These are phyloP conservation scores for Niveomyces coronatus DNA, from an alignment of 2,329 filamentous ascomycete genomes.

Conservation along the genomic window DNA sequence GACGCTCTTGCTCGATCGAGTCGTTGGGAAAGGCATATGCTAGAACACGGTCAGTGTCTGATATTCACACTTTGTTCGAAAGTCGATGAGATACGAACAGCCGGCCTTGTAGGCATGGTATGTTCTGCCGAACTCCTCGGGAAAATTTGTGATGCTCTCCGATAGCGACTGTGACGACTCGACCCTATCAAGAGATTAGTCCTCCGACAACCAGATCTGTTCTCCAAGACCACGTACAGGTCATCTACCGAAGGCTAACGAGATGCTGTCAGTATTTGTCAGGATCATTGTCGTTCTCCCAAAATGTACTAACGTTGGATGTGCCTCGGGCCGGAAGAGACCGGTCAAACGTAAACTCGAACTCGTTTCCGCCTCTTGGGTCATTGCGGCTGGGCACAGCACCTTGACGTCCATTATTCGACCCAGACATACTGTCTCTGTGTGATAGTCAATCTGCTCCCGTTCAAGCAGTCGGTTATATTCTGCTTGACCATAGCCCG, in stretches of 20 bases:
- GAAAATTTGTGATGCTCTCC: constrained; percentile 31
- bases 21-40: constrained; percentile 39
- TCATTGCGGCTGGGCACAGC: background rate
- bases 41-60: constrained; percentile 14
- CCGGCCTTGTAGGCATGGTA: constrained; percentile 38
- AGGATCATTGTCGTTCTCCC: too few relatives aligned
- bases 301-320: constrained; percentile 6
- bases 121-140: constrained; percentile 33
- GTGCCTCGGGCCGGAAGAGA: constrained; percentile 5
- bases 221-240: constrained; percentile 3
- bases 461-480: too few relatives aligned
- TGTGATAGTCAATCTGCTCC: background rate
- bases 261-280: background rate
- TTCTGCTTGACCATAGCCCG: too few relatives aligned
- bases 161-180: constrained; percentile 26
- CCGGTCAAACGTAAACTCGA: constrained; percentile 9
- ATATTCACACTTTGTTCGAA: background rate
- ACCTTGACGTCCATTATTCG: background rate
- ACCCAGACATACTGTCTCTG: background rate
- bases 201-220: background rate
- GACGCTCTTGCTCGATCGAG: constrained; percentile 28
- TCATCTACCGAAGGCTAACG: constrained; percentile 6
- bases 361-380: background rate
- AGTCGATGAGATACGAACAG: constrained; percentile 24
- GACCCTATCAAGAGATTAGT: constrained; percentile 10